Percentiles rank a stretch among this genome's conserved stretches.
phyloP scores from a whole-genome alignment of 805 yeast genomes.

The Teunomyces stri region DNA sequence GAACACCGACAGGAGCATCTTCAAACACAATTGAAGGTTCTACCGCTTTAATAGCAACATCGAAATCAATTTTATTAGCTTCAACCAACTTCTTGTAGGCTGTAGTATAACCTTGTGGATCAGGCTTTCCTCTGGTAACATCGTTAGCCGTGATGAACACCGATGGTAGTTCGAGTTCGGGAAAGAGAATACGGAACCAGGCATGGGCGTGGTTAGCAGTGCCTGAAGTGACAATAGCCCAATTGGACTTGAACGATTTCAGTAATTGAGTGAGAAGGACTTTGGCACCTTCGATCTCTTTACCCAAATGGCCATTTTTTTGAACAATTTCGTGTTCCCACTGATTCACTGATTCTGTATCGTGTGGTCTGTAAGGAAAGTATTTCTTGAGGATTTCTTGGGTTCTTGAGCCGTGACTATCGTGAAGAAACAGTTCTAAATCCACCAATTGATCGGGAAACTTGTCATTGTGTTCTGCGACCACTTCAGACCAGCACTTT shows the following conservation, averaged over 20 bases:
- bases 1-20: conserved; percentile 20
- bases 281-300: conserved; percentile 13
- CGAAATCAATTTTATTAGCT: conserved; percentile 6
- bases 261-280: conserved; percentile 8
- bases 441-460: conserved; percentile 12
- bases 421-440: conserved; percentile 9
- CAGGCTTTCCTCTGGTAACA: conserved; percentile 17
- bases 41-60: not conserved
- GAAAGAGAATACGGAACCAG: conserved; percentile 15
- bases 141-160: conserved; percentile 21
- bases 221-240: conserved; percentile 23
- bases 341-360: conserved; percentile 6
- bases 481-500: conserved; percentile 13
- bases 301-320: conserved; percentile 17
- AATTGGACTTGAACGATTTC: conserved; percentile 2
- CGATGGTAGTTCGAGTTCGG: conserved; percentile 8
- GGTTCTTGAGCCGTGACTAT: conserved; percentile 18
- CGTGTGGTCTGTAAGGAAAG: conserved; percentile 13
- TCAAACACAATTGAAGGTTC: conserved; percentile 17
- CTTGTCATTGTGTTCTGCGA: conserved; percentile 12
- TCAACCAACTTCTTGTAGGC: conserved; percentile 2
- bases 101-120: conserved; percentile 18
- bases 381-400: conserved; percentile 11
- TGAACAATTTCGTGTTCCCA: conserved; percentile 14
- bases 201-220: conserved; percentile 16